Base-by-base conservation (phyloP, 2,329 filamentous ascomycete genomes). In the Colletotrichum orchidophilum region DNA sequence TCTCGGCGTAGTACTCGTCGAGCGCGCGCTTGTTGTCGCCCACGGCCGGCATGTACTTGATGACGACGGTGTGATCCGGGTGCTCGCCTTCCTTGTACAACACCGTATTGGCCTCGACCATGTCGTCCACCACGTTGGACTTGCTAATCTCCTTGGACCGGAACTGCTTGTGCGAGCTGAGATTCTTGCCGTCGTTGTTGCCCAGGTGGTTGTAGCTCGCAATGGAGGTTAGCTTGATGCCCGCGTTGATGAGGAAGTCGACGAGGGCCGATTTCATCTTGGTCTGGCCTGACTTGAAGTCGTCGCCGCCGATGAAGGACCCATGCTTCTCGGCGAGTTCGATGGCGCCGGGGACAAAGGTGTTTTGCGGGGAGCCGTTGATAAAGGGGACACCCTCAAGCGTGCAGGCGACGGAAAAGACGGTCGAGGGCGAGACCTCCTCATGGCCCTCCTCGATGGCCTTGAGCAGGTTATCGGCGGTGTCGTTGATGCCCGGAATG, bases 241-340 rank as follows among this genome's bases (percentile, higher is more conserved):
- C 96, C 58, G 96, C 96, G 81, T 92, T 98, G 91, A 99, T 97
- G 81, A 99, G 85, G 86, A 99, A 99, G 85, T 99, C 96, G 55
- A 98, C 96, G 33, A 99, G 91, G 24, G 96, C 96, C 72, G 96
- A 98, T 87, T 99, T 99, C 96, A 99, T 99, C 91, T 99, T 99
- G 81, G 96, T 99, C 88, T 99, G 96, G 74, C 96, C 96, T 73
- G 96, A 98, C 87, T 99, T 99, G 92, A 99, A 99, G 86, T 99
- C 96, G 78, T 99, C 96, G 75, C 96, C 96, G 70, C 96, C 96
- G 78, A 99, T 95, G 86, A 97, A 99, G 73, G 95, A 91, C 68
- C 90, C 88, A 83, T 97, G 91, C 83, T 92, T 88, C 86, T 97
- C 94, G 26, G 96, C 96, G 70, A 99, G 91, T 79, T 96, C 88